A percentile compares a stretch with the other conserved stretches of the same genome.
Evolutionary conservation across 2,329 filamentous ascomycete species (phyloP).

Genomic region (Colletotrichum nymphaeae): DNA sequence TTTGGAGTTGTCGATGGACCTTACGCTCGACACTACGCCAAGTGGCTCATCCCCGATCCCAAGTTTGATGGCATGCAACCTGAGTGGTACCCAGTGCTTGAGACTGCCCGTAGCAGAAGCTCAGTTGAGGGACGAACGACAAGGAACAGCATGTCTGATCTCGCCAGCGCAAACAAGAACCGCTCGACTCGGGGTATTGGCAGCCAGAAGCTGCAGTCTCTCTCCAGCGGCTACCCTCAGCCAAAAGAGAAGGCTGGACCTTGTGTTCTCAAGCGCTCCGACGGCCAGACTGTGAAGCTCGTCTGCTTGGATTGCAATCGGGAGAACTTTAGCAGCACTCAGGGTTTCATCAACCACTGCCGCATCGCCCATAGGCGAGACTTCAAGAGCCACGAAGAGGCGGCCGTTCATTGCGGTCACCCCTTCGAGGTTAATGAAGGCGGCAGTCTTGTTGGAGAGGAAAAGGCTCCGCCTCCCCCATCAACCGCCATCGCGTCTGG

Average conservation of each 20-base stretch:
- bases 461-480: constrained; percentile 33
- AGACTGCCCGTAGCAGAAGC: constrained; percentile 56
- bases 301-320: constrained; percentile 90
- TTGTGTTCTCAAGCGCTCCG: constrained; percentile 85
- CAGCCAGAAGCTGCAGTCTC: constrained; percentile 74
- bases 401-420: constrained; percentile 87
- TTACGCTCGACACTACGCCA: constrained; percentile 93
- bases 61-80: constrained; percentile 79
- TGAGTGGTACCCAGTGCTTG: constrained; percentile 55
- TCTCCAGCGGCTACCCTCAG: constrained; percentile 77
- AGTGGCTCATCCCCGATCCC: constrained; percentile 92
- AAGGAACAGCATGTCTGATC: constrained; percentile 77
- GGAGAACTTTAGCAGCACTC: constrained; percentile 94
- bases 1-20: constrained; percentile 94
- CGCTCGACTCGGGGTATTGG: constrained; percentile 61
- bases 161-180: constrained; percentile 57
- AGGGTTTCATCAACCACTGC: constrained; percentile 99
- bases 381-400: constrained; percentile 96
- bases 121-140: constrained; percentile 80
- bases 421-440: constrained; percentile 78
- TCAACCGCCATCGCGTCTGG: constrained; percentile 51
- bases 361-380: constrained; percentile 94
- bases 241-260: constrained; percentile 86
- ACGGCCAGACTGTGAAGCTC: constrained; percentile 88
- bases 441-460: constrained; percentile 51